A percentile compares a stretch with the other conserved stretches of the same genome.
Evolutionary conservation across 2,329 filamentous ascomycete species (phyloP).

Genomic region (Sporothrix luriei): DNA sequence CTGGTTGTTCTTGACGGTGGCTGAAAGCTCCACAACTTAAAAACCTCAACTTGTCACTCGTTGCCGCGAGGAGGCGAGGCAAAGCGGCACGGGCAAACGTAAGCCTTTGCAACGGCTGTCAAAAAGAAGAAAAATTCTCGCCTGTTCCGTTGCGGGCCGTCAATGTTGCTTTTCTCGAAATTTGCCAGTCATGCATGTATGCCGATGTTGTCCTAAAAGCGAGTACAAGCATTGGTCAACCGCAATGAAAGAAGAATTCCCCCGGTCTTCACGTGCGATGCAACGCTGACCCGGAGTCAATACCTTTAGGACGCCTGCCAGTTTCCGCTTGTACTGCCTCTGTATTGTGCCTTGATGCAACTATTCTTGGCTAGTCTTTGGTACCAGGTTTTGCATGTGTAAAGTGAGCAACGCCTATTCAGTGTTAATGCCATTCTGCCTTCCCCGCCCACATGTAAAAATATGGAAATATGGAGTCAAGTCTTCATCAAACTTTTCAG

Average conservation of each 20-base stretch:
- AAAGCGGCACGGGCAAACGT: too few relatives aligned
- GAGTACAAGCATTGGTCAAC: neutral
- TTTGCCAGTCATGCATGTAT: conserved; percentile 11
- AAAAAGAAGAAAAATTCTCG: neutral
- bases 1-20: neutral
- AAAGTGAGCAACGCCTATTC: neutral
- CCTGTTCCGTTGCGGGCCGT: neutral
- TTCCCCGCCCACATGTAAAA: conserved; percentile 28
- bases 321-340: neutral
- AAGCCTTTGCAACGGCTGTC: neutral
- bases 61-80: neutral
- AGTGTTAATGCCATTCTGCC: conserved; percentile 3
- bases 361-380: neutral
- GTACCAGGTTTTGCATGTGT: conserved; percentile 2
- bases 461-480: neutral
- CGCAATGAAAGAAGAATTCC: neutral
- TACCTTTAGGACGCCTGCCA: neutral
- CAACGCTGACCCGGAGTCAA: conserved; percentile 11
- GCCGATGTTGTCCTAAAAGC: neutral
- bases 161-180: neutral
- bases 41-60: neutral
- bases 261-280: conserved; percentile 11
- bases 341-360: neutral
- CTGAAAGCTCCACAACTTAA: neutral
- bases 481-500: neutral